Evolutionary conservation across 257 asterid species (phyloP), one percentile per base, ranked within the genome.

Genomic region (Lycium barbarum): DNA sequence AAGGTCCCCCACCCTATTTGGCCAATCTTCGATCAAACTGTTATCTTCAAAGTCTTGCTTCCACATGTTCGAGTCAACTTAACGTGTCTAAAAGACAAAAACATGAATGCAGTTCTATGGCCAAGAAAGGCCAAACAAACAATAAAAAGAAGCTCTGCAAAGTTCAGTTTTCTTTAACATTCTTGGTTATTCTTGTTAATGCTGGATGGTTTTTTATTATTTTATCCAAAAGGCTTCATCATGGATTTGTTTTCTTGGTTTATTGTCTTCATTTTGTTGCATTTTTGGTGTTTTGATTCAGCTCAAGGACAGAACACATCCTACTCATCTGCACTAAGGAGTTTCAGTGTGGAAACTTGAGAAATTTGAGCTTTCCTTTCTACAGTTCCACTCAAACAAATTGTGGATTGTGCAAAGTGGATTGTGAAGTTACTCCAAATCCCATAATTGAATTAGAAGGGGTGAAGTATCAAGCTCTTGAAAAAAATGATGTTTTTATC

Each of bases 41-140:
- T 78, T 78, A 53, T 53, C 82, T 78, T 78, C 82, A 78, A 78
- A 78, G 65, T 53, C 82, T 78, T 78, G 82, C 38, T 78, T 78
- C 65, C 82, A 17, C 82, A 78, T 78, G 65, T 33, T 1, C 26
- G 40, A 78, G 65, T 78, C 82, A 78, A 78, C 63, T 26, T 78
- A 53, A 78, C 65, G 49, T 33, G 82, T 53, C 65, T 15, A 78
- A 53, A 26, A 14, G 49, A 26, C 2, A 53, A 53, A 9, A 78
- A 78, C 15, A 26, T 78, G 53, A 53, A 53, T 53, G 49, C 65
- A 53, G 53, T 53, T 65, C 33, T 14, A 14, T 26, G 17, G 14
- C 82, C 10, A 82, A 82, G 0, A 22, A 74, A 51, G 17, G 0
- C 20, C 62, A 55, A 76, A 49, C 3, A 59, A 61, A 49, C 57